A percentile compares a stretch with the other conserved stretches of the same genome.
Conservation (phyloP, 2,329 filamentous ascomycete species). For the Stagonosporopsis rhizophila region DNA sequence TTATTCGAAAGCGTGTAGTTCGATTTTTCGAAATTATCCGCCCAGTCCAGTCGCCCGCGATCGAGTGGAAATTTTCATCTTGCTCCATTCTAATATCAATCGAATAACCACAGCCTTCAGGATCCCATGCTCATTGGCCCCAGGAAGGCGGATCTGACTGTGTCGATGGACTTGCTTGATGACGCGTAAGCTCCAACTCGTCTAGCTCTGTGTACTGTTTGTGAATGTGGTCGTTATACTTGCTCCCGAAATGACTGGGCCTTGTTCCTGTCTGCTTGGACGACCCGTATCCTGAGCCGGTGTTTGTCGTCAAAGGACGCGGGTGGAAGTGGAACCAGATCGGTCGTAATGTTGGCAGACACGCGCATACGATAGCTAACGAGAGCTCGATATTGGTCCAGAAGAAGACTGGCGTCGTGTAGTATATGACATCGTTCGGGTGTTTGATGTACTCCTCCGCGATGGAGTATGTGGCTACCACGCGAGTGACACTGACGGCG, state of each 20-base stretch:
- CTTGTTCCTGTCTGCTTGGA: conserved; percentile 23
- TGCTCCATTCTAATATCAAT: conserved; percentile 19
- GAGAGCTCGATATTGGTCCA: conserved; percentile 42
- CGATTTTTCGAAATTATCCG: neutral
- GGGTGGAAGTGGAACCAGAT: conserved; percentile 33
- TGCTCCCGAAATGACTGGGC: conserved; percentile 18
- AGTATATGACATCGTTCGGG: conserved; percentile 32
- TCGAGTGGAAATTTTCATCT: neutral
- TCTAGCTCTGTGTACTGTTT: conserved; percentile 31
- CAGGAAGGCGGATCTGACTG: conserved; percentile 10
- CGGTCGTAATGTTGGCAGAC: conserved; percentile 35
- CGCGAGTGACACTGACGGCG: conserved; percentile 31
- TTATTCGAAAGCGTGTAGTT: neutral
- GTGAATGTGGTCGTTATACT: conserved; percentile 2
- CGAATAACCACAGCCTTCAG: conserved; percentile 25
- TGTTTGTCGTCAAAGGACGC: conserved; percentile 12
- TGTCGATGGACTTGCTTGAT: conserved; percentile 15
- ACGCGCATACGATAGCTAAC: conserved; percentile 33
- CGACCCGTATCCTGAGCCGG: conserved; percentile 10
- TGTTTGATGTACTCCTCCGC: conserved; percentile 29
- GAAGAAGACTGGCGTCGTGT: conserved; percentile 38
- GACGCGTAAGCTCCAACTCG: conserved; percentile 30
- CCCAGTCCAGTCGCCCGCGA: no score
- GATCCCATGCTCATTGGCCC: conserved; percentile 17
- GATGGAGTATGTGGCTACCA: conserved; percentile 29